Conservation (phyloP, 805 yeast species). For the Brettanomyces sp. region DNA sequence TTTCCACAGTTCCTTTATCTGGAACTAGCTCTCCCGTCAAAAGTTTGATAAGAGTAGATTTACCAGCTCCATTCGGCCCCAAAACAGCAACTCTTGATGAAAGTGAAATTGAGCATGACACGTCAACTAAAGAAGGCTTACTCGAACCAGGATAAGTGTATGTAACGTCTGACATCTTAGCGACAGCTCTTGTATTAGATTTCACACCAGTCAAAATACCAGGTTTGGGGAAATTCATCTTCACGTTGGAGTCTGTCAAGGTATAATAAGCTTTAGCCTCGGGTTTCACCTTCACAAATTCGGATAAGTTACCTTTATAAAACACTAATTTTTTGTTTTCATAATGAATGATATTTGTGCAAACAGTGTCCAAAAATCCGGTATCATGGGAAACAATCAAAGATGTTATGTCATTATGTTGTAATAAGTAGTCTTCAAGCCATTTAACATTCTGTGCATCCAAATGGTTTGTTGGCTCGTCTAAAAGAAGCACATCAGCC, state of each 20-base stretch:
- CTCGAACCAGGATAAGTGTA: constrained; percentile 85
- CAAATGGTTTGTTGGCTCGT: constrained; percentile 98
- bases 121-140: constrained; percentile 70
- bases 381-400: constrained; percentile 97
- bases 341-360: constrained; percentile 94
- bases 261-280: constrained; percentile 96
- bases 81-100: constrained; percentile 95
- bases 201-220: constrained; percentile 97
- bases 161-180: constrained; percentile 63
- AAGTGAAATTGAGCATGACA: constrained; percentile 83
- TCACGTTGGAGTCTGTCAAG: constrained; percentile 81
- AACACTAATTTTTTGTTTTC: constrained; percentile 91
- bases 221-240: constrained; percentile 98
- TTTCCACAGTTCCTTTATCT: constrained; percentile 81
- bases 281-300: constrained; percentile 84
- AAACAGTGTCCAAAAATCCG: constrained; percentile 88
- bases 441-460: constrained; percentile 91
- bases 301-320: constrained; percentile 93
- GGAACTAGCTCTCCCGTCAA: constrained; percentile 90
- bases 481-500: constrained; percentile 89
- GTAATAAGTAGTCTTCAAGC: constrained; percentile 80
- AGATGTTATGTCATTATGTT: constrained; percentile 82
- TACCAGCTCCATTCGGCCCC: constrained; percentile 99
- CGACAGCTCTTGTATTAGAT: constrained; percentile 86
- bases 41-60: constrained; percentile 87